These are phyloP conservation scores for Penicillium sp. DNA, from an alignment of 2,329 filamentous ascomycete species.

Conservation along the genomic window DNA sequence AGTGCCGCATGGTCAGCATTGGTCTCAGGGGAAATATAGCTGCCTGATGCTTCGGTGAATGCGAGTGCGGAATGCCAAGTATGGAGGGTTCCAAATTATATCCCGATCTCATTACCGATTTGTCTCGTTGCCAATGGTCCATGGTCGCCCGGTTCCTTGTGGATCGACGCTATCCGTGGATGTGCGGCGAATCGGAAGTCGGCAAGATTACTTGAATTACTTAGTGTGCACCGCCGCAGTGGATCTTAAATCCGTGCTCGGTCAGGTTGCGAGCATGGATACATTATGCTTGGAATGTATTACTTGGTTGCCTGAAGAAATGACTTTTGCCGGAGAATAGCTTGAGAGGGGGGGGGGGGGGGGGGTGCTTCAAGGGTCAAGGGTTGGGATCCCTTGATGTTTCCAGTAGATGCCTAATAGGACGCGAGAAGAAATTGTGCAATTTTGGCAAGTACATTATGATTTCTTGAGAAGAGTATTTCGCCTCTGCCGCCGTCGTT, in stretches of 20 bases:
- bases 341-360: background rate
- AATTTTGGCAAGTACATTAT: no score
- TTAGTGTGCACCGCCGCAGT: background rate
- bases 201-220: background rate
- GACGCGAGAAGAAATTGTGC: no score
- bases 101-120: background rate
- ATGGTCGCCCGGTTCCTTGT: background rate
- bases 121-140: background rate
- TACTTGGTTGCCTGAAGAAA: background rate
- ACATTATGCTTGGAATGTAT: background rate
- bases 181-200: background rate
- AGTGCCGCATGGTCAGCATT: background rate
- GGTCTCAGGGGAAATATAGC: background rate
- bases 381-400: no score
- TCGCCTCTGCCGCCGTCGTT: no score
- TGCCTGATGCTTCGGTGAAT: background rate
- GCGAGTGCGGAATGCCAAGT: background rate
- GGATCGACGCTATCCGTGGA: background rate
- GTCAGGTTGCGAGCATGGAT: background rate
- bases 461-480: no score
- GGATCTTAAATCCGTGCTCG: background rate
- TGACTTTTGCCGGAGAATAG: background rate
- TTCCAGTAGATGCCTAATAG: no score
- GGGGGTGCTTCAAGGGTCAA: background rate
- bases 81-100: no score